Base-by-base conservation (phyloP, 345 rosid genomes). In the Gossypium arboreum region DNA sequence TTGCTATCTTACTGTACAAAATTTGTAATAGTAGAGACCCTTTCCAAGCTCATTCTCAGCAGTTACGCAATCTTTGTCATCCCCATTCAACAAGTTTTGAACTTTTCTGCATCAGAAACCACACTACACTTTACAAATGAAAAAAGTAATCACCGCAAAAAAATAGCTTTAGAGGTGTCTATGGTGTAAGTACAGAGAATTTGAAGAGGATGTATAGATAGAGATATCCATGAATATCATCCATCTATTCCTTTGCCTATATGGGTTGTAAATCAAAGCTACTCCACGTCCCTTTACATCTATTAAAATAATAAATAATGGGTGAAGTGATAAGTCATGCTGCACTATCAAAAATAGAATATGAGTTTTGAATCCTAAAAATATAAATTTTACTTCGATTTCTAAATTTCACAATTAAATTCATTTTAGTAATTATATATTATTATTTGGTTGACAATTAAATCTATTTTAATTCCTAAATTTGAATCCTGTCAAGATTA, bases 11-110 rank as follows among this genome's bases (percentile, higher is more conserved):
- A 34, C 34, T 29, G 34, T 29, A 29, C 34, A 29, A 29, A 29
- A 2, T 57, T 20, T 20, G 61, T 11, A 11, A 20, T 65, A 65
- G 7, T 16, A 24, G 29, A 58, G 34, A 58, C 29, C 62, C 29
- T 58, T 58, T 58, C 62, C 29, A 22, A 58, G 62, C 34, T 58
- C 62, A 58, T 58, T 58, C 82, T 67, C 41, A 69, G 74, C 79
- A 71, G 83, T 73, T 79, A 45, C 54, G 79, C 83, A 77, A 72
- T 78, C 81, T 47, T 24, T 58, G 62, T 24, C 62, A 58, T 58
- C 58, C 25, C 55, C 45, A 18, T 59, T 74, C 80, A 67, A 71
- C 76, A 13, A 60, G 6, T 70, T 60, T 74, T 45, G 39, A 69
- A 65, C 78, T 68, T 76, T 78, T 76, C 54, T 62, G 69, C 76